Evolutionary conservation across 169 alveolate species (phyloP).

Genomic region (Eimeria praecox): DNA sequence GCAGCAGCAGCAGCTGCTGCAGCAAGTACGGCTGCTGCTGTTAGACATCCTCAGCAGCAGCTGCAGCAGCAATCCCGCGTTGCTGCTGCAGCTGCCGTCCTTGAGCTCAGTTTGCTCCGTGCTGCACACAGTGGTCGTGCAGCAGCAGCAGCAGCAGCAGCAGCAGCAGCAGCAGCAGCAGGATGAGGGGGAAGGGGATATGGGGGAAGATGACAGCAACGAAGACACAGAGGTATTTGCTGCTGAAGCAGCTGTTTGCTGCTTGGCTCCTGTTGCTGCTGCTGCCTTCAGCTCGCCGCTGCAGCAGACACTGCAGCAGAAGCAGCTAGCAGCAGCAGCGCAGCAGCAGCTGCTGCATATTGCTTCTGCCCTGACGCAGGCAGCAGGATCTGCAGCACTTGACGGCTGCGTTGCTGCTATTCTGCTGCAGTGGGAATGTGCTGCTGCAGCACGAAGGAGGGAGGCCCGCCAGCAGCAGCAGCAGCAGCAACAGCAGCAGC

Average conservation of each 20-base stretch:
- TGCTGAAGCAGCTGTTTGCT: slow-evolving; percentile 9
- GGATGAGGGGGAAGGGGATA: neutral
- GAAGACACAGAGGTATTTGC: neutral
- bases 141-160: slow-evolving; percentile 58
- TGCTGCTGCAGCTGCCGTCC: slow-evolving; percentile 48
- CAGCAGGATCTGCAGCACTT: slow-evolving; percentile 32
- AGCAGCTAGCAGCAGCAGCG: neutral
- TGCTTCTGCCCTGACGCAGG: slow-evolving; percentile 1
- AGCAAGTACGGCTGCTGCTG: slow-evolving; percentile 21
- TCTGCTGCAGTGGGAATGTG: slow-evolving; percentile 64
- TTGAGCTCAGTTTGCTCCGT: neutral
- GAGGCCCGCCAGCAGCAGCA: slow-evolving; percentile 38
- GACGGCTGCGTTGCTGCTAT: slow-evolving; percentile 21
- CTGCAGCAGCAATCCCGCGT: slow-evolving; percentile 13
- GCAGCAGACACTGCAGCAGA: slow-evolving; percentile 57
- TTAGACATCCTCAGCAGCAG: neutral
- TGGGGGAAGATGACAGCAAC: neutral
- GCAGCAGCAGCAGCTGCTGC: slow-evolving; percentile 39
- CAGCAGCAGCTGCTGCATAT: slow-evolving; percentile 56
- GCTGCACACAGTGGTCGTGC: slow-evolving; percentile 16
- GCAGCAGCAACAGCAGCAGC: slow-evolving; percentile 30
- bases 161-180: slow-evolving; percentile 67
- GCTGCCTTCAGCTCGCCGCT: slow-evolving; percentile 31
- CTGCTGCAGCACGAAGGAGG: slow-evolving; percentile 20
- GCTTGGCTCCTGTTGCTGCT: slow-evolving; percentile 54